Conservation (phyloP, 768 basidiomycete genomes). For the Boletellus emodensis region DNA sequence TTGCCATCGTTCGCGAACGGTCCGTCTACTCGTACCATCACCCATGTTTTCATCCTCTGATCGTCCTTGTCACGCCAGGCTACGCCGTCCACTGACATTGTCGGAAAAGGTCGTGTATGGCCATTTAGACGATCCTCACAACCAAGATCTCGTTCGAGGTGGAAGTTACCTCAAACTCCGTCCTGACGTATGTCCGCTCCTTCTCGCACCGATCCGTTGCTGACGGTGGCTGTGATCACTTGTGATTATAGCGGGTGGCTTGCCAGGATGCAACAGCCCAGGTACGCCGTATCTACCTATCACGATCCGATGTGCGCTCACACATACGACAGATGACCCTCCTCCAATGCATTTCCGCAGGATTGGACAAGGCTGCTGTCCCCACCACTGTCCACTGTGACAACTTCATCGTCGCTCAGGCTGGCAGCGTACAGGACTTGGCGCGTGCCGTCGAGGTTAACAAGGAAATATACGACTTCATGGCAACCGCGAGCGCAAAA, state of each 20-base stretch:
- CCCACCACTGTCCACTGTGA: constrained; percentile 99
- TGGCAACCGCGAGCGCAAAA: constrained; percentile 95
- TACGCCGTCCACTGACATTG: constrained; percentile 85
- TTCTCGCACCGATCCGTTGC: not conserved
- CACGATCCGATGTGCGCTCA: constrained; percentile 18
- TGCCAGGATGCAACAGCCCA: constrained; percentile 94
- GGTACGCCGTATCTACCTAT: constrained; percentile 37
- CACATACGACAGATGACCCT: constrained; percentile 81
- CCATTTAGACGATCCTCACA: constrained; percentile 91
- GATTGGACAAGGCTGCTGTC: constrained; percentile 95
- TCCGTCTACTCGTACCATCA: constrained; percentile 42
- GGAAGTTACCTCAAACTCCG: constrained; percentile 95
- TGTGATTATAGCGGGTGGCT: constrained; percentile 62
- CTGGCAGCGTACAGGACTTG: constrained; percentile 92
- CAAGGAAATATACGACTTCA: constrained; percentile 99
- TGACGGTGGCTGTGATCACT: not conserved
- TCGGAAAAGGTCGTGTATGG: constrained; percentile 98
- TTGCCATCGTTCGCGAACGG: constrained; percentile 82
- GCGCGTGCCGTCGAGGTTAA: constrained; percentile 88
- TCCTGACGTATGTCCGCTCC: constrained; percentile 73
- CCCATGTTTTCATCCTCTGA: not conserved
- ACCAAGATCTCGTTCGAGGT: constrained; percentile 89
- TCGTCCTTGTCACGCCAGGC: constrained; percentile 38
- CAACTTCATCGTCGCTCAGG: constrained; percentile 96
- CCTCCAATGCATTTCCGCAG: constrained; percentile 99